Evolutionary conservation across 805 yeast species (phyloP).

Genomic region (Torulaspora delbrueckii): DNA sequence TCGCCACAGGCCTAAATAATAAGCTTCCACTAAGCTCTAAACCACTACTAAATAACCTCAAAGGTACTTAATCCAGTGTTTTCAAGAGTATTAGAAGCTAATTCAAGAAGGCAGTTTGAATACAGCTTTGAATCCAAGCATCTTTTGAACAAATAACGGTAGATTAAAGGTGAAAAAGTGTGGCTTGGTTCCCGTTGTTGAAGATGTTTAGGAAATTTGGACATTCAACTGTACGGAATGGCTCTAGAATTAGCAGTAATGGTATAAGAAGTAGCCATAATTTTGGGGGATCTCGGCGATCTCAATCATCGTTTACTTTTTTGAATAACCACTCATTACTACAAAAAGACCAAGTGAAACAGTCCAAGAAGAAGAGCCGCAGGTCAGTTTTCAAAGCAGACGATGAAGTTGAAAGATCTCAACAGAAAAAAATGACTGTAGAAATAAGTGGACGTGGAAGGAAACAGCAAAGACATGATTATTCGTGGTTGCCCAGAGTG

Average conservation of each 20-base stretch:
- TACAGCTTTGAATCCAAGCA: not conserved
- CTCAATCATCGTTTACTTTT: conserved; percentile 26
- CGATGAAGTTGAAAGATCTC: conserved; percentile 10
- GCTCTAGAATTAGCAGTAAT: conserved; percentile 1
- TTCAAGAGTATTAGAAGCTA: not conserved
- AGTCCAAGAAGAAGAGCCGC: conserved; percentile 14
- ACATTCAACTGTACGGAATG: conserved; percentile 2
- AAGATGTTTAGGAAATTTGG: conserved; percentile 8
- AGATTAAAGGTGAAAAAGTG: not conserved
- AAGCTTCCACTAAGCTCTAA: not conserved
- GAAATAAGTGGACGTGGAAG: conserved; percentile 2
- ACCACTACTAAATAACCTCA: not conserved
- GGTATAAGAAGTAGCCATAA: conserved; percentile 10
- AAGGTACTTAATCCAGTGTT: not conserved
- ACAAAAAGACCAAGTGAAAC: conserved; percentile 19
- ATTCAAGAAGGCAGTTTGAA: not conserved
- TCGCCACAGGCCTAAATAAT: conserved; percentile 5
- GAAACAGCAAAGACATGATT: conserved; percentile 18
- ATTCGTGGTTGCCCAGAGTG: conserved; percentile 31
- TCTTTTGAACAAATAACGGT: not conserved
- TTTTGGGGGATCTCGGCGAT: conserved; percentile 13
- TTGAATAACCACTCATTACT: conserved; percentile 21
- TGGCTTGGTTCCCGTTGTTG: not conserved
- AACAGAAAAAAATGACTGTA: conserved; percentile 6
- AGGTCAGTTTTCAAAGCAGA: conserved; percentile 11